phyloP scores from a whole-genome alignment of 371 early-diverging fungal genomes.

The Haplosporangium sp. region DNA sequence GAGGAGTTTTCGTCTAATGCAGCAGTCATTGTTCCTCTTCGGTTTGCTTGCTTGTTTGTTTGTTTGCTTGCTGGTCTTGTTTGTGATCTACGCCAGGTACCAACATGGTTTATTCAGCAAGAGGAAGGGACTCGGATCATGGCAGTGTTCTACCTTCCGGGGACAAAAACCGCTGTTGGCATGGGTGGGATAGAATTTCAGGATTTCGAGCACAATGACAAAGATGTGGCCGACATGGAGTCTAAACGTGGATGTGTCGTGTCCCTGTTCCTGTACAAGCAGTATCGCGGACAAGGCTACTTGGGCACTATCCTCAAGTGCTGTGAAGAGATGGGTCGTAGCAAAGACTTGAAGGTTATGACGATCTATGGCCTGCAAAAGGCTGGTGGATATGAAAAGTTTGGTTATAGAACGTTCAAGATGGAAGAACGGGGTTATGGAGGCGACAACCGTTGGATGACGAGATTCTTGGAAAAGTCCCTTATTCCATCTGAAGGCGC shows the following conservation, averaged over 20 bases:
- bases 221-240: conserved; percentile 37
- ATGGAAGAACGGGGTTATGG: conserved; percentile 36
- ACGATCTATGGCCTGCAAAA: conserved; percentile 41
- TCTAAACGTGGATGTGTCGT: conserved; percentile 46
- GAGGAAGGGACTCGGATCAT: conserved; percentile 35
- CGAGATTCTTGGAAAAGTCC: conserved; percentile 33
- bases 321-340: conserved; percentile 32
- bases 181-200: conserved; percentile 46
- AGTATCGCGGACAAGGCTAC: conserved; percentile 40
- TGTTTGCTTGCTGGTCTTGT: no score
- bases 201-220: conserved; percentile 40
- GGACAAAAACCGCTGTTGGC: conserved; percentile 32
- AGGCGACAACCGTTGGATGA: conserved; percentile 25
- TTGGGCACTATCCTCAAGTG: conserved; percentile 26
- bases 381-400: conserved; percentile 37
- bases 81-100: no score
- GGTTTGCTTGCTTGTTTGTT: no score
- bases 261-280: conserved; percentile 45
- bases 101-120: conserved; percentile 48
- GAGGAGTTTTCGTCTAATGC: no score
- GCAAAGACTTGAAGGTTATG: conserved; percentile 29
- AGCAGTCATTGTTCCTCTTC: no score
- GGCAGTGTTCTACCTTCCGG: conserved; percentile 40
- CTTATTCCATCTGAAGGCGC: conserved; percentile 2
- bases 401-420: conserved; percentile 49